Evolutionary conservation across 75 land plant genomes (phyloP).

Genomic region (Cunninghamia lanceolata): DNA sequence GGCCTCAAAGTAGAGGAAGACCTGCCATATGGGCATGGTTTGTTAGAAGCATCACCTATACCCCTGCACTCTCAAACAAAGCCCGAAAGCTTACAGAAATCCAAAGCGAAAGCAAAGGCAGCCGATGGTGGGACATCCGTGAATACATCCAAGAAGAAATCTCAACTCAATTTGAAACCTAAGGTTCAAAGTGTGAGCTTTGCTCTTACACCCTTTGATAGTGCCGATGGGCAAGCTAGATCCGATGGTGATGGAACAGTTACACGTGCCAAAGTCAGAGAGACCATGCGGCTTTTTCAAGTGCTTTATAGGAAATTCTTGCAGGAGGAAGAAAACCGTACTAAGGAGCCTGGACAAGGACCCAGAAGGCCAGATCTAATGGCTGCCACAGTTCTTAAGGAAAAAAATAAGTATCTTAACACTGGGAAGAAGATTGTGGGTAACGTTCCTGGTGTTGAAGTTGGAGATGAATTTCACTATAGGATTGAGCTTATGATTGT

Average conservation of each 20-base stretch:
- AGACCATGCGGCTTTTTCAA: slow-evolving; percentile 17
- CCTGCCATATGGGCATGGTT: slow-evolving; percentile 1
- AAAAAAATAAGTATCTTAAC: slow-evolving; percentile 18
- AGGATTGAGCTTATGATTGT: slow-evolving; percentile 40
- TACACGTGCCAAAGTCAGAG: slow-evolving; percentile 12
- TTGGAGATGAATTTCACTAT: slow-evolving; percentile 46
- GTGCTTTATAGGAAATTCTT: slow-evolving; percentile 8
- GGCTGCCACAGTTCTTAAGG: slow-evolving; percentile 24
- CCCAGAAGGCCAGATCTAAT: slow-evolving; percentile 21
- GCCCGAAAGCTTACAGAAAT: not conserved
- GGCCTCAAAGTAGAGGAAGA: not conserved
- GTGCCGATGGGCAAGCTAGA: not conserved
- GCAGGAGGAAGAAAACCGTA: slow-evolving; percentile 12
- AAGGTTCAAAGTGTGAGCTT: slow-evolving; percentile 4
- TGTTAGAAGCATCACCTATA: not conserved
- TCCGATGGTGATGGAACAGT: slow-evolving; percentile 5
- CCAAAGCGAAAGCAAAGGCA: not conserved
- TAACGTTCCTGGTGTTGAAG: slow-evolving; percentile 46
- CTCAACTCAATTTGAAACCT: not conserved
- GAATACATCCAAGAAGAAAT: slow-evolving; percentile 1
- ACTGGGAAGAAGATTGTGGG: slow-evolving; percentile 20
- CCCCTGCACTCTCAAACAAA: not conserved
- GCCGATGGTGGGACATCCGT: not conserved
- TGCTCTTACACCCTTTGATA: slow-evolving; percentile 6
- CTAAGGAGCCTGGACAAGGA: not conserved